Evolutionary conservation across 2,329 filamentous ascomycete genomes (phyloP).

Genomic region (Hymenoscyphus linearis): DNA sequence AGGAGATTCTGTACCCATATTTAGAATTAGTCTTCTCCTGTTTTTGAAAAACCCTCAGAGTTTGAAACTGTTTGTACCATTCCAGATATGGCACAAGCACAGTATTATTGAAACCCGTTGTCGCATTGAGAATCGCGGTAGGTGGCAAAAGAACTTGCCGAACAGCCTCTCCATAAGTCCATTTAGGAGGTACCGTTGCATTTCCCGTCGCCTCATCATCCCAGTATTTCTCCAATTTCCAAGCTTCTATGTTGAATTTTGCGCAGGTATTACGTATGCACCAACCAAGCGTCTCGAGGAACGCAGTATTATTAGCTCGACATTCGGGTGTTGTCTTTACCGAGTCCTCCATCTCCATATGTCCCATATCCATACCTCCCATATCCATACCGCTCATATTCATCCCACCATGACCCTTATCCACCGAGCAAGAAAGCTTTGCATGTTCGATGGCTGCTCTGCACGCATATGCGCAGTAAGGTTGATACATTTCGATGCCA

Average conservation of each 20-base stretch:
- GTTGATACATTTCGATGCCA: conserved; percentile 8
- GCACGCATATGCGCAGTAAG: conserved; percentile 2
- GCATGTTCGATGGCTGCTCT: neutral
- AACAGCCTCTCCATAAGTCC: conserved; percentile 19
- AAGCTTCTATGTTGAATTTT: conserved; percentile 13
- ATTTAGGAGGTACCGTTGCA: conserved; percentile 20
- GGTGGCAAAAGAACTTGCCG: neutral
- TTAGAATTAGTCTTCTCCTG: conserved; percentile 4
- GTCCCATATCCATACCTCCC: neutral
- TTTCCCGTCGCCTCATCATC: conserved; percentile 19
- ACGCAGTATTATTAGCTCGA: conserved; percentile 21
- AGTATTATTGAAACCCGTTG: neutral
- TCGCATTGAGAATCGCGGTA: neutral
- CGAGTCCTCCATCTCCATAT: neutral
- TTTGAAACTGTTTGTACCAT: neutral
- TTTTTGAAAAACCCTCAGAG: neutral
- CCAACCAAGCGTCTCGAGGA: conserved; percentile 28
- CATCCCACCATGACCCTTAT: neutral
- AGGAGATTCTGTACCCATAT: conserved; percentile 4
- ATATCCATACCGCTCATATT: neutral
- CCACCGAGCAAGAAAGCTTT: neutral
- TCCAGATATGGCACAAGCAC: neutral
- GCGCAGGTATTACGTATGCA: conserved; percentile 28
- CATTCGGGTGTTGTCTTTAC: conserved; percentile 11
- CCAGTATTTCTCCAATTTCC: conserved; percentile 27